Evolutionary conservation across 345 rosid species (phyloP).

Genomic region (Punica granatum): DNA sequence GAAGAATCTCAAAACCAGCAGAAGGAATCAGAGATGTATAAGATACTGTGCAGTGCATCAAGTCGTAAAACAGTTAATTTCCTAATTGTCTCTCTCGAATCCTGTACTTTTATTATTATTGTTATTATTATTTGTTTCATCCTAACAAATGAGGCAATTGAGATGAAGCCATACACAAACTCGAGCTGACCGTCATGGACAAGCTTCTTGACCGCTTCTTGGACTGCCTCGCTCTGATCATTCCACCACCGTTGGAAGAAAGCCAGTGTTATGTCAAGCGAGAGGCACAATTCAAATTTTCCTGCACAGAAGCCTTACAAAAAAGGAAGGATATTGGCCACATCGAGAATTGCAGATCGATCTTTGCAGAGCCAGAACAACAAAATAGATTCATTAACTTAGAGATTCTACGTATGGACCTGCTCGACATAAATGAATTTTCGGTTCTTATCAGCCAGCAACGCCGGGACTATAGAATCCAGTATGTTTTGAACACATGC

Average conservation of each 20-base stretch:
- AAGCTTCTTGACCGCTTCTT: conserved; percentile 48
- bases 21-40: background rate
- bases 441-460: conserved; percentile 82
- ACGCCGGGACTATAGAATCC: conserved; percentile 85
- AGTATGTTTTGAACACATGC: conserved; percentile 92
- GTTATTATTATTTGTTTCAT: background rate
- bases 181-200: conserved; percentile 80
- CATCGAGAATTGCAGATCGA: too few species aligned
- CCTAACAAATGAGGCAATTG: background rate
- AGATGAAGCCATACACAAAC: conserved; percentile 48
- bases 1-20: background rate
- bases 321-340: too few species aligned
- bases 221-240: conserved; percentile 60
- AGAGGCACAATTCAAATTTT: background rate
- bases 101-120: too few species aligned
- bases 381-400: background rate
- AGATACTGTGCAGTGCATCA: background rate
- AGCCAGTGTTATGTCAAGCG: conserved; percentile 38
- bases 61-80: too few species aligned
- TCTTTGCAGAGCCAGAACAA: background rate
- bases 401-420: conserved; percentile 46
- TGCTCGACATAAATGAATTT: conserved; percentile 80
- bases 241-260: conserved; percentile 98
- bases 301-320: background rate
- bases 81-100: too few species aligned